A percentile compares a stretch with the other conserved stretches of the same genome.
phyloP scores from a whole-genome alignment of 2,329 filamentous ascomycete species.

The Delphinella strobiligena region DNA sequence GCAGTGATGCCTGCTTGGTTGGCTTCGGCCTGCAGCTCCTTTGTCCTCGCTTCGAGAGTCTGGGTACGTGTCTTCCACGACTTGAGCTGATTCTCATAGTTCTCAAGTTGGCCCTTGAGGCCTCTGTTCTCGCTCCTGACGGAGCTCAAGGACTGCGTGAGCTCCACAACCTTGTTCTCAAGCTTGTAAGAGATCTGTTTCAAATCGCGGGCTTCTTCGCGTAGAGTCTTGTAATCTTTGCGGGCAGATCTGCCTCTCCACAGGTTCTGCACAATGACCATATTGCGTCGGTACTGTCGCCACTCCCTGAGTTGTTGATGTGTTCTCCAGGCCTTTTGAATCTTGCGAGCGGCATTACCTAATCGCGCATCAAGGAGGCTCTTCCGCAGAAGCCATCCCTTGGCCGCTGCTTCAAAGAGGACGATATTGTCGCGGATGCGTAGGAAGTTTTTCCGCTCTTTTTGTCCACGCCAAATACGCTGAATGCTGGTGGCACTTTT shows the following conservation, averaged over 20 bases:
- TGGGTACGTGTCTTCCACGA: conserved; percentile 92
- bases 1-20: conserved; percentile 96
- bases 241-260: conserved; percentile 81
- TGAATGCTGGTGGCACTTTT: conserved; percentile 91
- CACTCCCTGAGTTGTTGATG: conserved; percentile 67
- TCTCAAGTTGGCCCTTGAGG: conserved; percentile 78
- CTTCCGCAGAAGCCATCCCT: conserved; percentile 82
- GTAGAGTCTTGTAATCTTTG: conserved; percentile 74
- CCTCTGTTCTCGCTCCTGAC: conserved; percentile 93
- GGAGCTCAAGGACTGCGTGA: conserved; percentile 84
- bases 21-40: conserved; percentile 89
- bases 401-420: conserved; percentile 76
- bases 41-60: conserved; percentile 74
- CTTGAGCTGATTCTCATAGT: conserved; percentile 90
- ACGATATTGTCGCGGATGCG: conserved; percentile 73
- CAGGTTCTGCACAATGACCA: conserved; percentile 79
- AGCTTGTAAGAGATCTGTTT: conserved; percentile 99
- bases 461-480: conserved; percentile 85
- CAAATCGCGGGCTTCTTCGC: conserved; percentile 92
- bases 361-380: conserved; percentile 88
- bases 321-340: conserved; percentile 82
- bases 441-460: conserved; percentile 71
- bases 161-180: conserved; percentile 98
- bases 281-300: conserved; percentile 81
- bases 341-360: conserved; percentile 80